A percentile compares a stretch with the other conserved stretches of the same genome.
phyloP scores from a whole-genome alignment of 495 filamentous ascomycete species.

The Lepidopterella palustris region DNA sequence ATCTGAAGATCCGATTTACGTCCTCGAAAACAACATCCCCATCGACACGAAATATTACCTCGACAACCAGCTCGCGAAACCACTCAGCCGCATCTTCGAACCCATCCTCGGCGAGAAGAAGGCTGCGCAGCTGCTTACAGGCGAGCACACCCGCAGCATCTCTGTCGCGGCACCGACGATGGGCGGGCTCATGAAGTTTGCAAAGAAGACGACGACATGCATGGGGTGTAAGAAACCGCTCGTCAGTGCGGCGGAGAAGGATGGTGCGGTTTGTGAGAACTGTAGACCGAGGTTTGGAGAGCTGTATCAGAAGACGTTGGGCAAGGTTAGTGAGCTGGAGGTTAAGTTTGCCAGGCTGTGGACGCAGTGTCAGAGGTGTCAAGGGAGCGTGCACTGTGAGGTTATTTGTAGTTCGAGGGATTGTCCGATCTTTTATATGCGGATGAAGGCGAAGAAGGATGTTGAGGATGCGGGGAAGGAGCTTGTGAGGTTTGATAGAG shows the following conservation, averaged over 20 bases:
- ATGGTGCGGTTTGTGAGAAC: slow-evolving; percentile 80
- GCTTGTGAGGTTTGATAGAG: slow-evolving; percentile 80
- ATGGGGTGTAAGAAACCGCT: slow-evolving; percentile 99
- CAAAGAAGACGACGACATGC: slow-evolving; percentile 94
- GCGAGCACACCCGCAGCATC: slow-evolving; percentile 88
- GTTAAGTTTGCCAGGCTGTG: slow-evolving; percentile 87
- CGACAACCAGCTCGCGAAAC: slow-evolving; percentile 95
- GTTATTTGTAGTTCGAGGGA: slow-evolving; percentile 95
- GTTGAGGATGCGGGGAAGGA: slow-evolving; percentile 93
- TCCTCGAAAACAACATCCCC: slow-evolving; percentile 94
- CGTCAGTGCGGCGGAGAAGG: slow-evolving; percentile 65
- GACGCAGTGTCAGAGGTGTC: slow-evolving; percentile 98
- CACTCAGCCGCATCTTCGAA: slow-evolving; percentile 91
- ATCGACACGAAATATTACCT: slow-evolving; percentile 99
- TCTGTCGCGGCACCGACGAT: slow-evolving; percentile 81
- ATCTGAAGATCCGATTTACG: slow-evolving; percentile 92
- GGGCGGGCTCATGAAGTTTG: slow-evolving; percentile 95
- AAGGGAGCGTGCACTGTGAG: slow-evolving; percentile 95
- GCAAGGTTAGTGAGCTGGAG: slow-evolving; percentile 83
- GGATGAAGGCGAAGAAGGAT: slow-evolving; percentile 99
- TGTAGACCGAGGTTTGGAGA: slow-evolving; percentile 82
- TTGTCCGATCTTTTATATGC: slow-evolving; percentile 99
- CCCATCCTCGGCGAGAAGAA: slow-evolving; percentile 92
- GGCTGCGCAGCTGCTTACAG: slow-evolving; percentile 70
- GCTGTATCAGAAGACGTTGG: slow-evolving; percentile 84